Base-by-base conservation (phyloP, 2,329 filamentous ascomycete species). In the Apiospora hydei region DNA sequence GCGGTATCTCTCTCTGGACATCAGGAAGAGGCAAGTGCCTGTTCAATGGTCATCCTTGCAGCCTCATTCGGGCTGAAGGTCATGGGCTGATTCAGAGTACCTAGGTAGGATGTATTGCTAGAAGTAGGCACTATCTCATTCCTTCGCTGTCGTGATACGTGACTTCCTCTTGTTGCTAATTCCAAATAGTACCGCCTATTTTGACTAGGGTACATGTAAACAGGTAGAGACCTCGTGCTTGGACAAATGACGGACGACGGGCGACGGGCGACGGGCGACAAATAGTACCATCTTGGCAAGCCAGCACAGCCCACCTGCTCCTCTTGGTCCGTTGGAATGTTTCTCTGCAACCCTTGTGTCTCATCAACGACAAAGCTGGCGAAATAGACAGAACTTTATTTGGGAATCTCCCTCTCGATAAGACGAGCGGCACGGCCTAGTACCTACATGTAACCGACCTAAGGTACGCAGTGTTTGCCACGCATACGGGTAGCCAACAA, bases 271-370 rank as follows among this genome's bases (percentile, higher is more conserved):
- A 16, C 26, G 26, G 51, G 18, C 26, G 26, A 30, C 30, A 64
- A 16, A 38, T 64, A 30, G 53, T 16, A 64, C 26, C 53, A n/a
- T 64, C 57, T 64, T 64, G 57, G 57, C 57, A 64, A 41, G 21
- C n/a, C 57, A 64, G 57, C 57, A 64, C 57, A 64, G 57, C 57
- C 57, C 57, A n/a, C 34, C 34, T 64, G 57, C 34, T 64, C 57
- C 34, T 64, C 57, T 34, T n/a, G 30, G 1, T 41, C 18, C 3
- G 57, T 13, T 64, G 57, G 4, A 41, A 64, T 64, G 57, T 64
- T 64, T 41, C 57, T 30, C 34, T 18, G 7, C 18, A 41, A 41
- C n/a, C 34, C 57, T 21, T 18, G 21, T 41, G 21, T 30, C 13
- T 41, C 57, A n/a, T n/a, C 11, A n/a, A n/a, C 8, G 30, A 61